Conservation (phyloP, 441 rosid species). For the Pelargonium australe region DNA sequence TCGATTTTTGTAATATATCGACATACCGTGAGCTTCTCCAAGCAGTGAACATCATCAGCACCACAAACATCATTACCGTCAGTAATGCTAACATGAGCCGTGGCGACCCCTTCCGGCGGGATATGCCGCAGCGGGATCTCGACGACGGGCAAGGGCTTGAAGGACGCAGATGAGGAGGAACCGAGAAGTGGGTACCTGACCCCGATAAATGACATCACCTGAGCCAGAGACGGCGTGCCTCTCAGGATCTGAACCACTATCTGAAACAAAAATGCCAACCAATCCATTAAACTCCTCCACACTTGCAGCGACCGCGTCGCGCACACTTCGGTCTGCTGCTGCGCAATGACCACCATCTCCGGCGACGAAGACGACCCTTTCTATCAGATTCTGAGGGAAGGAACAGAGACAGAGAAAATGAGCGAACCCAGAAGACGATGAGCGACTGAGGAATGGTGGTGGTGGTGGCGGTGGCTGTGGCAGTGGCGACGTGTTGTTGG, state of each 20-base stretch:
- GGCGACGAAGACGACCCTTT: neutral
- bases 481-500: neutral
- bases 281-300: conserved; percentile 36
- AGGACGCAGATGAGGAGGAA: conserved; percentile 21
- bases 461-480: neutral
- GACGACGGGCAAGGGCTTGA: conserved; percentile 39
- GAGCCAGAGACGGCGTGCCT: conserved; percentile 34
- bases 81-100: conserved; percentile 1
- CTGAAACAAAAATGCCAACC: conserved; percentile 30
- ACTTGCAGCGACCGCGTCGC: conserved; percentile 29
- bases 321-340: conserved; percentile 19
- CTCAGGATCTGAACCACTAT: conserved; percentile 33
- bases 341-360: neutral
- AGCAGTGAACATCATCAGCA: conserved; percentile 6
- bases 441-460: neutral
- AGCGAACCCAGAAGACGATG: neutral
- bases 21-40: conserved; percentile 35
- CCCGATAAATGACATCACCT: conserved; percentile 33
- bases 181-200: conserved; percentile 15
- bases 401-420: neutral
- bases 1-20: neutral
- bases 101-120: neutral
- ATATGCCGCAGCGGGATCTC: conserved; percentile 34
- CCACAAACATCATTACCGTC: conserved; percentile 2
- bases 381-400: neutral